Base-by-base conservation (phyloP, 306 rosid species). In the Cicer cuneatum region DNA sequence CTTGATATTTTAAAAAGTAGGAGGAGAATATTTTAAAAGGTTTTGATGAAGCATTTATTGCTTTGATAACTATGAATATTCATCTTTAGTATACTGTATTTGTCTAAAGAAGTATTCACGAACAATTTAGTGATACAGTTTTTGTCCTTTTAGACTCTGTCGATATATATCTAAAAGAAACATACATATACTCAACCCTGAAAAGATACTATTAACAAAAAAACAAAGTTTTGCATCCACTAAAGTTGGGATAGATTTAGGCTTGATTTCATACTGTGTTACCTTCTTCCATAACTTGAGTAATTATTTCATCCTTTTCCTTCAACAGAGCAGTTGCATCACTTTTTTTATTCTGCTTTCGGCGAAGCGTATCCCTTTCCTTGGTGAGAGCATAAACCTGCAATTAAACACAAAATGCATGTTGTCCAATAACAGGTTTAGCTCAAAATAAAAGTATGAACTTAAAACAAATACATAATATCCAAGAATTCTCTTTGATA, bases 221-320 rank as follows among this genome's bases (percentile, higher is more conserved):
- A 11, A 76, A 42, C 11, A 51, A 11, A 51, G 59, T 39, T 58
- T 2, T 42, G 41, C n/a, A 16, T 73, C 52, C 48, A 49, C 35
- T 52, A 21, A 41, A 77, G 71, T 58, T 37, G 53, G 29, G 57
- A 77, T 40, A 73, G 65, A 73, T 42, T 47, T 29, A 69, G 52
- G 47, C 35, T 62, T 81, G 68, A 29, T 69, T 38, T 67, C 47
- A 64, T 42, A 66, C 37, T 67, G 39, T 46, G 38, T 14, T 84
- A 92, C 99, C 99, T 95, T 95, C 99, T 62, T 97, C 98, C 99
- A 95, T 95, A 80, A 95, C 99, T 85, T 95, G 99, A 84, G 43
- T 95, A 84, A 95, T 95, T 73, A 95, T 95, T 83, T 95, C 99
- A 75, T 95, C 99, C 80, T 95, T 95, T 86, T 95, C 99, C 86